Percentiles rank a stretch among this genome's conserved stretches.
These are phyloP conservation scores for Actinomortierella wolfii DNA, from an alignment of 371 early-diverging fungal species.

Conservation along the genomic window DNA sequence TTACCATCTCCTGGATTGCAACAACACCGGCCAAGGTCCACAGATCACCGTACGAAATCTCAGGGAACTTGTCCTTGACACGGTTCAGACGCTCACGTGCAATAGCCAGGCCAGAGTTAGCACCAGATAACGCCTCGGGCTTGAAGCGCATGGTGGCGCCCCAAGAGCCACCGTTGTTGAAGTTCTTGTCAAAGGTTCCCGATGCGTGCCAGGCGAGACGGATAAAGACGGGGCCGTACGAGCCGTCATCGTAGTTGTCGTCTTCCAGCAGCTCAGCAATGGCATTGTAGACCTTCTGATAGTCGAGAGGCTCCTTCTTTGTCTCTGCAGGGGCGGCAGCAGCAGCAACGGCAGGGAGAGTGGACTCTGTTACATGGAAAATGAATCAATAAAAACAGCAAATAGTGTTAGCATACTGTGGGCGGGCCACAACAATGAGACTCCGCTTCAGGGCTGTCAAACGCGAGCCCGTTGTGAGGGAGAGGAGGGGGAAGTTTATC, in stretches of 20 bases:
- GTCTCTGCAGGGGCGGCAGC: constrained; percentile 33
- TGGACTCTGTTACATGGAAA: constrained; percentile 43
- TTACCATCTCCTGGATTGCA: constrained; percentile 86
- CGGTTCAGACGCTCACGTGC: constrained; percentile 85
- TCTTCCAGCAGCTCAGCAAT: constrained; percentile 82
- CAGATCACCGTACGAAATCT: constrained; percentile 89
- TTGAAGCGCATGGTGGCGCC: constrained; percentile 89
- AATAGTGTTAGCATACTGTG: no score
- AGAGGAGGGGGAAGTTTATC: no score
- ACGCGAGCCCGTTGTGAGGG: no score
- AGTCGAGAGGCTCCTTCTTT: constrained; percentile 55
- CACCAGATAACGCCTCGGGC: constrained; percentile 80
- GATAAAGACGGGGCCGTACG: constrained; percentile 87
- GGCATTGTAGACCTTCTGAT: constrained; percentile 75
- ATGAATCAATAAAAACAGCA: no score
- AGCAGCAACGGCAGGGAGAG: constrained; percentile 32
- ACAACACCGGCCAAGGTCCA: constrained; percentile 93
- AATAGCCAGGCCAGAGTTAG: constrained; percentile 85
- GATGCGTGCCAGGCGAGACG: constrained; percentile 95
- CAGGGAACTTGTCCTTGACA: constrained; percentile 84
- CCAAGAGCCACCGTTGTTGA: constrained; percentile 88
- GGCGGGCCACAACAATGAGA: no score
- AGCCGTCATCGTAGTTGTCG: constrained; percentile 90
- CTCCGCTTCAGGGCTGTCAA: no score
- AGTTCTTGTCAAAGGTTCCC: constrained; percentile 85